These are phyloP conservation scores for Russula brevipes DNA, from an alignment of 768 basidiomycete genomes.

Conservation along the genomic window DNA sequence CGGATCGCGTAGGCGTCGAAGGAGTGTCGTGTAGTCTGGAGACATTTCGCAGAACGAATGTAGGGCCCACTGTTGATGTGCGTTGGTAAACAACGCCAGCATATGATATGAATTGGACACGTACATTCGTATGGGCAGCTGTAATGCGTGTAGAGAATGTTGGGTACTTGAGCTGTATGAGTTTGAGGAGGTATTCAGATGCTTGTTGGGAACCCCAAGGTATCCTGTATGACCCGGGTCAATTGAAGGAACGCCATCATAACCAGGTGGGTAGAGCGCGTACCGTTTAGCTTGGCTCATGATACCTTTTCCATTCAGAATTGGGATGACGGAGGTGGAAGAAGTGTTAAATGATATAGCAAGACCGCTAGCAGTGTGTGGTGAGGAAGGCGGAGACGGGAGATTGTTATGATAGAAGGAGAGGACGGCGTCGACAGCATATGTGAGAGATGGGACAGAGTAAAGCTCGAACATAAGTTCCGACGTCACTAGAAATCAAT, in stretches of 20 bases:
- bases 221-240: constrained; percentile 54
- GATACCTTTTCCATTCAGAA: constrained; percentile 76
- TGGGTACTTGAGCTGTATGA: constrained; percentile 93
- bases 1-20: constrained; percentile 68
- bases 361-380: constrained; percentile 66
- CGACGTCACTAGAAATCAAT: constrained; percentile 63
- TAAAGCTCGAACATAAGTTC: constrained; percentile 97
- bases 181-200: constrained; percentile 86
- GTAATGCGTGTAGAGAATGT: constrained; percentile 85
- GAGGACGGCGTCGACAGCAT: constrained; percentile 86
- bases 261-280: constrained; percentile 15
- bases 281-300: constrained; percentile 86
- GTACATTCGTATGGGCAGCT: constrained; percentile 66
- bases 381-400: constrained; percentile 30
- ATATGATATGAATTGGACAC: constrained; percentile 24
- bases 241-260: background rate
- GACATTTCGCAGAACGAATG: constrained; percentile 83
- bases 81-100: background rate
- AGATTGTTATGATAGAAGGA: constrained; percentile 82
- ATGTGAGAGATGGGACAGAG: constrained; percentile 76
- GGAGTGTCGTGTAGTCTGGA: constrained; percentile 61
- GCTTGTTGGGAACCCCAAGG: constrained; percentile 92
- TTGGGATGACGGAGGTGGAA: constrained; percentile 85
- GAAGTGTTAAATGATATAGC: constrained; percentile 89
- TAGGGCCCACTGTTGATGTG: constrained; percentile 71